Conservation (phyloP, 1,284 basidiomycete genomes). For the Cryptococcus floricola region DNA sequence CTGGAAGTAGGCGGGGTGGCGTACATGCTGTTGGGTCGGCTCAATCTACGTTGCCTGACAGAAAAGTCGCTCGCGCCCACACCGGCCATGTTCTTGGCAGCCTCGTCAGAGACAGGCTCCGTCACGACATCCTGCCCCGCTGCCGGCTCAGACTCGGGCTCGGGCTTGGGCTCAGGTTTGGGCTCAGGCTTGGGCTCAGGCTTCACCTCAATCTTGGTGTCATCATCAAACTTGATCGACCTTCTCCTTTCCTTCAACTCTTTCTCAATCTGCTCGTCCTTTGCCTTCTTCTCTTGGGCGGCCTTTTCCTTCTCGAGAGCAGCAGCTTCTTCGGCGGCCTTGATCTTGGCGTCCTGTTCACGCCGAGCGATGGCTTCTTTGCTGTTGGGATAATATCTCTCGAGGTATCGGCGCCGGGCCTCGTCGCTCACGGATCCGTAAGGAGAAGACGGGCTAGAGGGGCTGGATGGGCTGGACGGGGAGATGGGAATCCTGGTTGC, state of each 20-base stretch:
- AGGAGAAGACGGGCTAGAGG: slow-evolving; percentile 1
- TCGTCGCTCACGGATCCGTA: background rate
- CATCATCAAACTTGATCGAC: background rate
- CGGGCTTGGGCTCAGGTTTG: background rate
- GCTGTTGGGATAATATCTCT: background rate
- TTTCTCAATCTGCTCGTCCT: background rate
- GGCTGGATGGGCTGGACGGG: background rate
- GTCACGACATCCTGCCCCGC: too few species aligned
- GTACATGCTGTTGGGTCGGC: slow-evolving; percentile 14
- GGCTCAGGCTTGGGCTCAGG: background rate
- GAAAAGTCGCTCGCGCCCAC: slow-evolving; percentile 12
- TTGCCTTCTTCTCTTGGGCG: background rate
- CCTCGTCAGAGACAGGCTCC: background rate
- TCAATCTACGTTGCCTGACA: background rate
- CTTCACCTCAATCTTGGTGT: background rate
- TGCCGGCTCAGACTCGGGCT: background rate
- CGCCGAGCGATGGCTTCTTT: background rate
- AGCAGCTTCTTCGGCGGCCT: background rate
- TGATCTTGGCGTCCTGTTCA: background rate
- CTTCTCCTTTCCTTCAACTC: background rate
- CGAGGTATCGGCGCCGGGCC: background rate
- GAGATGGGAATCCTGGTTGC: background rate
- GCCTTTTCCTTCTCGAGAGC: background rate
- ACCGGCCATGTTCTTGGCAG: slow-evolving; percentile 15
- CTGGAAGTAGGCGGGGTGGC: background rate